Percentiles rank a stretch among this genome's conserved stretches.
phyloP scores from a whole-genome alignment of 2,329 filamentous ascomycete species.

The Calonectria pseudoreteaudii region DNA sequence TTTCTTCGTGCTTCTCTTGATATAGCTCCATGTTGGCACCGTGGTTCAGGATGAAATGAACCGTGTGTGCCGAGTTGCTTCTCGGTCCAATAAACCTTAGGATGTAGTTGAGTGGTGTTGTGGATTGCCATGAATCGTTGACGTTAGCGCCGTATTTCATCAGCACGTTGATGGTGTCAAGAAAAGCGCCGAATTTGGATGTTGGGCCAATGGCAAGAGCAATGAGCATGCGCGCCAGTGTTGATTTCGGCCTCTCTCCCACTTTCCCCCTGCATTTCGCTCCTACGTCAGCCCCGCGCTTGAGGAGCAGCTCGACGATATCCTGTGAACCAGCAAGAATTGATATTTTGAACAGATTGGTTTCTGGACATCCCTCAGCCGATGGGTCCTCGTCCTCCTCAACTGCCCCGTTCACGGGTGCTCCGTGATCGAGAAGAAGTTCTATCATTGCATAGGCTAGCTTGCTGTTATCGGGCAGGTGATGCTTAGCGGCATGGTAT shows the following conservation, averaged over 20 bases:
- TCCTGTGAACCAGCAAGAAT: not conserved
- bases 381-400: not conserved
- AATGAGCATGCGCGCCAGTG: not conserved
- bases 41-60: conserved; percentile 11
- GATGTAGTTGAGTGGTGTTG: not conserved
- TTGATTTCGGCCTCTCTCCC: not conserved
- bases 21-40: not conserved
- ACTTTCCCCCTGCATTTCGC: not conserved
- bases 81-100: not conserved
- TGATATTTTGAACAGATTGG: not conserved
- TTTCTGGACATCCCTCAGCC: not conserved
- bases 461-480: not conserved
- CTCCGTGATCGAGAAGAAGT: not conserved
- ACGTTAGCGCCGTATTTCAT: not conserved
- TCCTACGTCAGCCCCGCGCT: conserved; percentile 1
- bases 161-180: not conserved
- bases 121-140: not conserved
- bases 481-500: conserved; percentile 8
- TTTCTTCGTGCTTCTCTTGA: not conserved
- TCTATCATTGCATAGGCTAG: not conserved
- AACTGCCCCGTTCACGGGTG: not conserved
- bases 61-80: not conserved
- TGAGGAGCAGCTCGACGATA: not conserved
- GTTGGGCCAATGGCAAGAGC: not conserved
- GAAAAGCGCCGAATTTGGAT: not conserved